Base-by-base conservation (phyloP, 257 asterid species). In the Nicotiana tabacum region DNA sequence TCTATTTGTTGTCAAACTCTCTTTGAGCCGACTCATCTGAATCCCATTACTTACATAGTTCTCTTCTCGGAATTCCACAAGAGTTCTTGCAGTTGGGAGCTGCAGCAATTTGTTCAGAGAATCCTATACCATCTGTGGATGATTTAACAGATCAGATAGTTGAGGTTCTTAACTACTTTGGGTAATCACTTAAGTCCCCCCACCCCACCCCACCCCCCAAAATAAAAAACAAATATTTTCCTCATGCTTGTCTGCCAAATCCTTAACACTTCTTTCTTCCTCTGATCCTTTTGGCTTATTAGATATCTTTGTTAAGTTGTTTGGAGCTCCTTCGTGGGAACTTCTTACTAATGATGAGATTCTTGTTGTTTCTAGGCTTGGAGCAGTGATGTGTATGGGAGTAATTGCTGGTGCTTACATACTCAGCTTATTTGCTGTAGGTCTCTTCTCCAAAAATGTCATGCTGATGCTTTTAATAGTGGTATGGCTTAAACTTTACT, bases 21-120 rank as follows among this genome's bases (percentile, higher is more conserved):
- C 37, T 43, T 46, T 46, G 27, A 72, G 17, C 17, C 57, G 5
- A 53, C 17, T 79, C 48, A 80, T 30, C 77, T 58, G 80, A 60
- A 89, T 84, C 77, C 78, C 65, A 84, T 84, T 82, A 83, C 92
- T 93, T 87, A 91, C 90, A 82, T 86, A 66, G 67, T 83, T 64
- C 87, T 87, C 66, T 89, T 80, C 87, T 87, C 86, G 90, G 85
- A 91, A 90, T 88, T 93, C 90, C 83, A 85, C 92, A 90, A 91
- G 98, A 91, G 97, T 90, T 92, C 91, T 88, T 90, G 92, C 97
- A 93, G 99, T 92, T 95, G 91, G 98, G 98, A 87, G 98, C 99
- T 89, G 95, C 95, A 84, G 91, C 97, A 68, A 83, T 93, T 86
- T 85, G 88, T 89, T 86, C 87, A 27, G 86, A 84, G 81, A 88